Evolutionary conservation across 1,284 basidiomycete species (phyloP).

Genomic region (Afroboletus lepidellus): DNA sequence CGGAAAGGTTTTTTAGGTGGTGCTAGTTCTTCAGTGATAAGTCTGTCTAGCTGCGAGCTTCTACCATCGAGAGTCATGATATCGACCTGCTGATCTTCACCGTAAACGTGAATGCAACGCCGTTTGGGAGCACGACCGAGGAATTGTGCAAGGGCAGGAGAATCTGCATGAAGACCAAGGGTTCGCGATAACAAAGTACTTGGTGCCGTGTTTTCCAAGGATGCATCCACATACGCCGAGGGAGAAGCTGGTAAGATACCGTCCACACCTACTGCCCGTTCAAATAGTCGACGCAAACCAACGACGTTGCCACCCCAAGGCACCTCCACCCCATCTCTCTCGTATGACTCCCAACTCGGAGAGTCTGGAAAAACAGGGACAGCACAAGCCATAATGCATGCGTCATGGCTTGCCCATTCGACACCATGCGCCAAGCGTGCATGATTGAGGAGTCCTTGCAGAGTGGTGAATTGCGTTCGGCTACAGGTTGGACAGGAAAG

Average conservation of each 20-base stretch:
- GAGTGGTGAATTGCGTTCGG: constrained; percentile 64
- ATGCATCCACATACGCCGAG: constrained; percentile 7
- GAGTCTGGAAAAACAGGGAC: constrained; percentile 41
- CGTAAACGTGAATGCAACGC: constrained; percentile 54
- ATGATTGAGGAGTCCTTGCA: constrained; percentile 77
- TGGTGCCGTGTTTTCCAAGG: constrained; percentile 9
- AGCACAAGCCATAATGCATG: constrained; percentile 67
- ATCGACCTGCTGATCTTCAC: constrained; percentile 47
- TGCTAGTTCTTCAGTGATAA: constrained; percentile 4
- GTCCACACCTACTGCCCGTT: constrained; percentile 60
- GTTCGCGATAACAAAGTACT: constrained; percentile 54
- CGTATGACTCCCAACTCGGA: constrained; percentile 45
- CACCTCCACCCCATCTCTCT: constrained; percentile 56
- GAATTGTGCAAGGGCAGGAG: constrained; percentile 69
- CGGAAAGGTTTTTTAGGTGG: constrained; percentile 32
- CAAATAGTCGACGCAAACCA: constrained; percentile 63
- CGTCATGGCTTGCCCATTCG: constrained; percentile 74
- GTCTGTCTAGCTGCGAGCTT: constrained; percentile 1
- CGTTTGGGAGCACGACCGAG: constrained; percentile 58
- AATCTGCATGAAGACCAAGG: constrained; percentile 67
- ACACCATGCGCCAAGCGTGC: constrained; percentile 63
- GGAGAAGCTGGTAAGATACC: constrained; percentile 14
- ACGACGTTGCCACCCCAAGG: constrained; percentile 40
- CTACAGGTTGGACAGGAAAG: constrained; percentile 62
- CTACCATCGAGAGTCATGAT: constrained; percentile 9